Evolutionary conservation across 2,329 filamentous ascomycete genomes (phyloP).

Genomic region (Colletotrichum acutatum): DNA sequence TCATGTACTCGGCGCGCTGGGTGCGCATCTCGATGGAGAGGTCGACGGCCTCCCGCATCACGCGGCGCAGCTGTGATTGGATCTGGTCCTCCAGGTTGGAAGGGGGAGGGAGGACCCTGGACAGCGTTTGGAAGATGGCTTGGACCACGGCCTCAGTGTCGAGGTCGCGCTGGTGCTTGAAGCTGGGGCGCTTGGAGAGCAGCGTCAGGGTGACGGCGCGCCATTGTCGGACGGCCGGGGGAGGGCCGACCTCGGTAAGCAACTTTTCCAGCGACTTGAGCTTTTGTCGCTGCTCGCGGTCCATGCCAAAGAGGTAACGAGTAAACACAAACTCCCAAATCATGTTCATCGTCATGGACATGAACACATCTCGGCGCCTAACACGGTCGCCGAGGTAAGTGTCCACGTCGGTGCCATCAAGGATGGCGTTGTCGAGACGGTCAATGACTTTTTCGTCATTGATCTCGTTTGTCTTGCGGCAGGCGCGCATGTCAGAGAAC

Average conservation of each 20-base stretch:
- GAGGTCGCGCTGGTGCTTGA: conserved; percentile 82
- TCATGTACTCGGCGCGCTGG: conserved; percentile 96
- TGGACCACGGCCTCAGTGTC: conserved; percentile 97
- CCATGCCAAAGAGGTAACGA: conserved; percentile 98
- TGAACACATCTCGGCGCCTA: conserved; percentile 91
- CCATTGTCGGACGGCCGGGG: conserved; percentile 94
- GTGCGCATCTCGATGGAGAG: conserved; percentile 97
- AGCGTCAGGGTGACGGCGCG: conserved; percentile 94
- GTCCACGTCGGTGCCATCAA: conserved; percentile 95
- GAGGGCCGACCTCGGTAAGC: conserved; percentile 86
- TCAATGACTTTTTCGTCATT: conserved; percentile 94
- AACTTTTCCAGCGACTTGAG: conserved; percentile 96
- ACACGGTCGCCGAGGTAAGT: conserved; percentile 88
- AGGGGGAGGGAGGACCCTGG: conserved; percentile 87
- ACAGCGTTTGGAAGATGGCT: conserved; percentile 85
- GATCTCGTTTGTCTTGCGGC: conserved; percentile 84
- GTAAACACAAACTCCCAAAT: conserved; percentile 99
- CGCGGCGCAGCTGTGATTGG: conserved; percentile 84
- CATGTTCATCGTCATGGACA: conserved; percentile 99
- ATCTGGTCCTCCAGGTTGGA: conserved; percentile 83
- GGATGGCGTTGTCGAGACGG: conserved; percentile 90
- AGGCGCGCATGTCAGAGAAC: conserved; percentile 91
- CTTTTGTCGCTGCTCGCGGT: conserved; percentile 96
- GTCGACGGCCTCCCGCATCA: conserved; percentile 88
- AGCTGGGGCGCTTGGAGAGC: conserved; percentile 82